These are phyloP conservation scores for Luzula sylvatica DNA, from an alignment of 176 grass and related monocot genomes.

Conservation along the genomic window DNA sequence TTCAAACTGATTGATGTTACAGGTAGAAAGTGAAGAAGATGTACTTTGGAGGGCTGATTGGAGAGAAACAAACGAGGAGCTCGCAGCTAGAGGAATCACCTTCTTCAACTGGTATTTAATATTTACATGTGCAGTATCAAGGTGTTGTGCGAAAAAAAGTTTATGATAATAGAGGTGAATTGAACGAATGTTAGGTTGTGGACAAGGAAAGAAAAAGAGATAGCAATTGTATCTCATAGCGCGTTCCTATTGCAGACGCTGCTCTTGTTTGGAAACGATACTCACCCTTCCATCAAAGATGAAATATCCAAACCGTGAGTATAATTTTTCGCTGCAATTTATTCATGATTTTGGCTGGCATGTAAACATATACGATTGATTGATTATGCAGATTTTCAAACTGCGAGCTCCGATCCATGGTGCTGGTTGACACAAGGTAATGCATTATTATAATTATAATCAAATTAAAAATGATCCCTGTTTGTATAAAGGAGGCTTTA, in stretches of 20 bases:
- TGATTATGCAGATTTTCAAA: slow-evolving; percentile 51
- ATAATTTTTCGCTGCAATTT: background rate
- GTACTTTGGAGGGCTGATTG: slow-evolving; percentile 57
- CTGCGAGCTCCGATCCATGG: slow-evolving; percentile 73
- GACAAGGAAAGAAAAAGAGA: slow-evolving; percentile 76
- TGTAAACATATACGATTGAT: background rate
- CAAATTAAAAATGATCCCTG: too few relatives aligned
- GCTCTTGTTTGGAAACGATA: slow-evolving; percentile 41
- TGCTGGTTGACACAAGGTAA: slow-evolving; percentile 66
- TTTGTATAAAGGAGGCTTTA: too few relatives aligned
- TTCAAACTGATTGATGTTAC: background rate
- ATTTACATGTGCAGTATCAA: too few relatives aligned
- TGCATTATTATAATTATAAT: background rate
- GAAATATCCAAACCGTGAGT: slow-evolving; percentile 54
- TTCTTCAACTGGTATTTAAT: slow-evolving; percentile 89
- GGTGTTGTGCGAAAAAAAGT: too few relatives aligned
- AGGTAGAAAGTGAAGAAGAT: slow-evolving; percentile 89
- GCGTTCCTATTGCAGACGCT: slow-evolving; percentile 56
- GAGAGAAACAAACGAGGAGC: slow-evolving; percentile 55
- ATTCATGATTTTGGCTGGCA: background rate
- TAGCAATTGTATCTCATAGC: slow-evolving; percentile 66
- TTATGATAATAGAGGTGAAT: background rate
- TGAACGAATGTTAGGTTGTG: slow-evolving; percentile 55
- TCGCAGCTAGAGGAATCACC: slow-evolving; percentile 62
- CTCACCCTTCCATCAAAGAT: slow-evolving; percentile 43